A percentile compares a stretch with the other conserved stretches of the same genome.
Conservation (phyloP, 2,329 filamentous ascomycete species). For the Leptographium flavum region DNA sequence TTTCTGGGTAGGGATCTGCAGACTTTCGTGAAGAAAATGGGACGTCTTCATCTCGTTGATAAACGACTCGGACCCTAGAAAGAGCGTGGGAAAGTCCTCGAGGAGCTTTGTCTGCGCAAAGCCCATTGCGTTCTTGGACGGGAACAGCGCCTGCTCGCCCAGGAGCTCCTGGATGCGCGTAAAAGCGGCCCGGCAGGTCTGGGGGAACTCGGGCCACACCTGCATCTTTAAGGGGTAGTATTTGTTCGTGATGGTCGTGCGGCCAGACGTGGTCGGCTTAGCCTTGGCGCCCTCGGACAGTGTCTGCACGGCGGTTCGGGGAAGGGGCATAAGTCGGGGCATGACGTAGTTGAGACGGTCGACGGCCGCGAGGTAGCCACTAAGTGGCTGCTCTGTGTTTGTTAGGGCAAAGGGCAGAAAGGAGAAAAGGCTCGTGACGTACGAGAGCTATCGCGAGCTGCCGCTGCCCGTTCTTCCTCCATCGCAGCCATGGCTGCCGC, state of each 20-base stretch:
- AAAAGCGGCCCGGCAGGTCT: not conserved
- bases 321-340: not conserved
- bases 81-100: not conserved
- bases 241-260: not conserved
- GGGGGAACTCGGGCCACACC: not conserved
- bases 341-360: not conserved
- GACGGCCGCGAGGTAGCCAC: not conserved
- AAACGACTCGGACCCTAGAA: not conserved
- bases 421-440: not conserved
- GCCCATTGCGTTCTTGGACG: not conserved
- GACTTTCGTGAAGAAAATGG: not conserved
- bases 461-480: not conserved
- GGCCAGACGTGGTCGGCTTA: not conserved
- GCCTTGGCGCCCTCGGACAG: not conserved
- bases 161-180: not conserved
- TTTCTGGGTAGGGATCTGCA: not conserved
- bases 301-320: not conserved
- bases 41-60: conserved; percentile 1
- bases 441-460: not conserved
- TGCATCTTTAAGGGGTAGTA: not conserved
- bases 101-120: not conserved
- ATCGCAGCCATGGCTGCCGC: not conserved
- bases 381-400: not conserved
- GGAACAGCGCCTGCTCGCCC: not conserved
- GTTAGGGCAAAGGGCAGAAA: not conserved